phyloP scores from a whole-genome alignment of 805 yeast species.

The Saccharomycodes ludwigii region DNA sequence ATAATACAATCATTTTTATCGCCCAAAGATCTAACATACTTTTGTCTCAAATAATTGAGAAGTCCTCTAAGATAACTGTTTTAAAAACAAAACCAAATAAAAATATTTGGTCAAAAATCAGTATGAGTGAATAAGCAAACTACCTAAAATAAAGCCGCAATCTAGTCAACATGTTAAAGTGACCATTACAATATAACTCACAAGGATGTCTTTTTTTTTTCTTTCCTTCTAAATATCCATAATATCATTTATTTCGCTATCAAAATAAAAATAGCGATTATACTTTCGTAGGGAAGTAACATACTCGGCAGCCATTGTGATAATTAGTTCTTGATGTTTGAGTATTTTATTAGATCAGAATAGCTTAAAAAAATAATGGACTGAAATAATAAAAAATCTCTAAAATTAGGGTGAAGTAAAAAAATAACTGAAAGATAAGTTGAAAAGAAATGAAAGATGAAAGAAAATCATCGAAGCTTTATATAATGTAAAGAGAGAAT shows the following conservation, averaged over 20 bases:
- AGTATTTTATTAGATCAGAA: not conserved
- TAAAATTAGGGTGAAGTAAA: not conserved
- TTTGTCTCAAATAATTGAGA: not conserved
- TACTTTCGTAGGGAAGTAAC: constrained; percentile 8
- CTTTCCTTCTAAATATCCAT: no score
- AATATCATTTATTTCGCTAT: no score
- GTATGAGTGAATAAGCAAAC: no score
- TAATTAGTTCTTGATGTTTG: constrained; percentile 10
- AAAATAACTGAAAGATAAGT: not conserved
- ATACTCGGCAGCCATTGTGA: constrained; percentile 28
- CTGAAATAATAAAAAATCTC: not conserved
- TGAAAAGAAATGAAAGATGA: not conserved
- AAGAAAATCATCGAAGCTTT: not conserved
- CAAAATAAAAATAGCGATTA: no score
- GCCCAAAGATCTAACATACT: no score
- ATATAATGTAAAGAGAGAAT: no score
- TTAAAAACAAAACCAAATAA: no score
- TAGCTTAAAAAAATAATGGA: not conserved
- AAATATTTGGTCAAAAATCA: no score
- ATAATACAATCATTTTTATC: not conserved
- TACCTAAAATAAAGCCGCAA: no score
- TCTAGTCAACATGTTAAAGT: no score
- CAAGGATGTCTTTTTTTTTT: not conserved
- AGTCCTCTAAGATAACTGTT: not conserved
- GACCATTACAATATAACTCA: no score